phyloP scores from a whole-genome alignment of 805 yeast species.

The Blastobotrys mokoenaii region DNA sequence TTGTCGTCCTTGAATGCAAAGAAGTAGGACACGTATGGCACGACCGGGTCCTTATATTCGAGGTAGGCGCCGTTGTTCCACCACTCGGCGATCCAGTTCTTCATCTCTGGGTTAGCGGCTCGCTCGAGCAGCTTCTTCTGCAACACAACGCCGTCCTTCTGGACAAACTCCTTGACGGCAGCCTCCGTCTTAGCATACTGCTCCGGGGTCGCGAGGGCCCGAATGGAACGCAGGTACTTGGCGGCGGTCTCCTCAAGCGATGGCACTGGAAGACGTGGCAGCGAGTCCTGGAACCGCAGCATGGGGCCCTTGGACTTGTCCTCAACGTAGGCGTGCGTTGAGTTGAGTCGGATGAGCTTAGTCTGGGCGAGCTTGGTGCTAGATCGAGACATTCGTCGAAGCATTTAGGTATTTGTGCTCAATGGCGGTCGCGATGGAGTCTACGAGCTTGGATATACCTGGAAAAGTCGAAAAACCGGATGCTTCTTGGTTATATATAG shows the following conservation, averaged over 20 bases:
- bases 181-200: slow-evolving; percentile 46
- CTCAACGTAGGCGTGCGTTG: slow-evolving; percentile 30
- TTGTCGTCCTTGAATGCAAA: slow-evolving; percentile 67
- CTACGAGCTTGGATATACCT: background rate
- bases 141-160: slow-evolving; percentile 50
- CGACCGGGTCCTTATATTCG: slow-evolving; percentile 87
- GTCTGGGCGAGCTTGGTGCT: slow-evolving; percentile 1
- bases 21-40: slow-evolving; percentile 88
- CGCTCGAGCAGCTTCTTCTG: slow-evolving; percentile 57
- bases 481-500: background rate
- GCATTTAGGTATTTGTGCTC: background rate
- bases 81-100: slow-evolving; percentile 85
- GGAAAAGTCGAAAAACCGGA: background rate
- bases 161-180: slow-evolving; percentile 57
- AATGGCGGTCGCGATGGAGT: background rate
- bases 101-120: slow-evolving; percentile 44
- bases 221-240: slow-evolving; percentile 62
- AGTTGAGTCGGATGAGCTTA: slow-evolving; percentile 16
- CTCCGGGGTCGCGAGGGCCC: slow-evolving; percentile 49
- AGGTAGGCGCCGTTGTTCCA: slow-evolving; percentile 95
- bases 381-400: slow-evolving; percentile 9
- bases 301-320: slow-evolving; percentile 52
- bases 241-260: slow-evolving; percentile 58
- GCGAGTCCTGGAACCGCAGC: slow-evolving; percentile 57
- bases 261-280: slow-evolving; percentile 88